phyloP scores from a whole-genome alignment of 2,329 filamentous ascomycete genomes.

The Botryosphaeria dothidea region DNA sequence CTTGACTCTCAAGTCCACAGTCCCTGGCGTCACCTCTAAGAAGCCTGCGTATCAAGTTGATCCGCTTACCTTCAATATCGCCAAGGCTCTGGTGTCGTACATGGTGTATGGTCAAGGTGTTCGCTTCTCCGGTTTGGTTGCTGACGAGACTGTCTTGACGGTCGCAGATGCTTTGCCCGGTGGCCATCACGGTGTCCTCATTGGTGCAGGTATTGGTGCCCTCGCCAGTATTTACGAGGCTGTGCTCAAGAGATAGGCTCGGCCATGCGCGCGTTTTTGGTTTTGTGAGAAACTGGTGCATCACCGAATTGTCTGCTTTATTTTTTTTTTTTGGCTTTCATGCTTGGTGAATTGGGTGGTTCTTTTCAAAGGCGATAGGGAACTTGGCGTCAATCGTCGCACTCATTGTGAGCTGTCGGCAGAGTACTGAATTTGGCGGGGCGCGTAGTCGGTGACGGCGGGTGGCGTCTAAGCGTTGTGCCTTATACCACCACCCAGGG shows the following conservation, averaged over 20 bases:
- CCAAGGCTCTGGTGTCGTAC: conserved; percentile 79
- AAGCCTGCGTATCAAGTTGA: conserved; percentile 66
- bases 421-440: neutral
- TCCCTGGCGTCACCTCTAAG: conserved; percentile 27
- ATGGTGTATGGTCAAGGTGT: conserved; percentile 67
- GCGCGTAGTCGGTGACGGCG: conserved; percentile 23
- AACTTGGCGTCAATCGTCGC: conserved; percentile 4
- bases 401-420: conserved; percentile 8
- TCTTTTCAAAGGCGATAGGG: conserved; percentile 4
- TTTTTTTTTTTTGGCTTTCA: neutral
- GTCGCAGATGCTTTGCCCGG: conserved; percentile 70
- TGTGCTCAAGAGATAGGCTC: conserved; percentile 59
- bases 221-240: conserved; percentile 76
- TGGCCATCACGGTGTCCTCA: conserved; percentile 69
- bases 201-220: conserved; percentile 67
- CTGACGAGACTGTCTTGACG: conserved; percentile 59
- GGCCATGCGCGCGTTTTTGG: neutral
- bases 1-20: conserved; percentile 58
- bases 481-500: conserved; percentile 22
- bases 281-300: neutral
- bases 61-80: conserved; percentile 85
- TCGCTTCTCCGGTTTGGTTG: conserved; percentile 63
- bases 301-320: neutral
- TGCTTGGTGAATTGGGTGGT: neutral
- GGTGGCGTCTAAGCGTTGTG: conserved; percentile 22